Percentiles rank a stretch among this genome's conserved stretches.
phyloP scores from a whole-genome alignment of 805 yeast genomes.

The Candida yuanshanica region DNA sequence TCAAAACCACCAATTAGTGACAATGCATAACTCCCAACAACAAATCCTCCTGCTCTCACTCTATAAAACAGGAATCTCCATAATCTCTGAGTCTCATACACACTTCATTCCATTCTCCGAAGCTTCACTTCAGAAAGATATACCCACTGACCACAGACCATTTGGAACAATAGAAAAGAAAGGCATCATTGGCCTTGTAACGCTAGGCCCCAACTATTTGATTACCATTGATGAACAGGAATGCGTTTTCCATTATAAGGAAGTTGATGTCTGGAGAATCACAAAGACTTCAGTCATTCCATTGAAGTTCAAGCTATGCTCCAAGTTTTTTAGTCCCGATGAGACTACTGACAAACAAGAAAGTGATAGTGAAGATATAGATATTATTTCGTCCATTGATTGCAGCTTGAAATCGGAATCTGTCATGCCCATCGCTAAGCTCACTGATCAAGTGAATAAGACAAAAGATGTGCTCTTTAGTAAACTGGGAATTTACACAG shows the following conservation, averaged over 20 bases:
- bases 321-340: slow-evolving; percentile 7
- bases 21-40: not conserved
- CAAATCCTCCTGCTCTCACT: slow-evolving; percentile 4
- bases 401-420: not conserved
- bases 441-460: slow-evolving; percentile 8
- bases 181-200: slow-evolving; percentile 19
- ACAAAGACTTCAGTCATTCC: slow-evolving; percentile 18
- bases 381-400: not conserved
- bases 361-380: not conserved
- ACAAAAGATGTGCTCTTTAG: slow-evolving; percentile 20
- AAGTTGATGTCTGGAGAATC: slow-evolving; percentile 17
- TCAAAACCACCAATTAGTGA: no score
- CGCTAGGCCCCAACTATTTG: slow-evolving; percentile 23
- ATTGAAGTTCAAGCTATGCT: slow-evolving; percentile 16
- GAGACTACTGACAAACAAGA: slow-evolving; percentile 1
- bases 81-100: slow-evolving; percentile 2
- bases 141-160: not conserved
- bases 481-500: slow-evolving; percentile 22
- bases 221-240: slow-evolving; percentile 12
- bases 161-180: slow-evolving; percentile 6
- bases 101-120: slow-evolving; percentile 4
- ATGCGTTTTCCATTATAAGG: slow-evolving; percentile 11
- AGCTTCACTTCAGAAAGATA: slow-evolving; percentile 1
- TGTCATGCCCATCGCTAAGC: not conserved
- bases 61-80: slow-evolving; percentile 9